phyloP scores from a whole-genome alignment of 495 filamentous ascomycete genomes.

The Aspergillus asperescens region DNA sequence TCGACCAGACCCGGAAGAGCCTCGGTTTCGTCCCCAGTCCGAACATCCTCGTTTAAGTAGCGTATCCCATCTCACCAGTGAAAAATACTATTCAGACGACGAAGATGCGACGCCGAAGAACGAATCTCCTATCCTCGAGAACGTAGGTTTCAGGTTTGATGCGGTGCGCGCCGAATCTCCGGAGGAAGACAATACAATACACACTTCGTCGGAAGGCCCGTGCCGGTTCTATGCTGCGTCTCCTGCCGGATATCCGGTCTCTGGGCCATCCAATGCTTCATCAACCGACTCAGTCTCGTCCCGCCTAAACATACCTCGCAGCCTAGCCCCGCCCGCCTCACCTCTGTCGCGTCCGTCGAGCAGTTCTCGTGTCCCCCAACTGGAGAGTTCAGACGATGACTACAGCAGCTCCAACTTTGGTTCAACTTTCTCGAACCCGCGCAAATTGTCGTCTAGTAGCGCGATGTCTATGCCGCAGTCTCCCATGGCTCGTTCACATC shows the following conservation, averaged over 20 bases:
- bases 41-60: conserved; percentile 69
- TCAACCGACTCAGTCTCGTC: conserved; percentile 43
- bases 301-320: conserved; percentile 40
- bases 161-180: conserved; percentile 46
- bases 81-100: conserved; percentile 30
- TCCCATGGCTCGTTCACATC: conserved; percentile 50
- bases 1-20: conserved; percentile 56
- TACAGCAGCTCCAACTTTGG: conserved; percentile 49
- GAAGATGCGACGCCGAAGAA: conserved; percentile 31
- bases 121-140: conserved; percentile 18
- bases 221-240: conserved; percentile 22
- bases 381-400: conserved; percentile 63
- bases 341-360: conserved; percentile 50
- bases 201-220: conserved; percentile 16
- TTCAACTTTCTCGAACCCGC: conserved; percentile 47
- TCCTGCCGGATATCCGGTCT: conserved; percentile 2
- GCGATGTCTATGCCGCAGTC: conserved; percentile 56
- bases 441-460: conserved; percentile 63
- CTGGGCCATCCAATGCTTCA: conserved; percentile 29
- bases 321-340: conserved; percentile 53
- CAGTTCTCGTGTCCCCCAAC: conserved; percentile 51
- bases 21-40: conserved; percentile 60
- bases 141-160: conserved; percentile 35
- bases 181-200: conserved; percentile 30
- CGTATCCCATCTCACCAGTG: conserved; percentile 47